phyloP scores from a whole-genome alignment of 2,329 filamentous ascomycete genomes.

The Phialophora tarda region DNA sequence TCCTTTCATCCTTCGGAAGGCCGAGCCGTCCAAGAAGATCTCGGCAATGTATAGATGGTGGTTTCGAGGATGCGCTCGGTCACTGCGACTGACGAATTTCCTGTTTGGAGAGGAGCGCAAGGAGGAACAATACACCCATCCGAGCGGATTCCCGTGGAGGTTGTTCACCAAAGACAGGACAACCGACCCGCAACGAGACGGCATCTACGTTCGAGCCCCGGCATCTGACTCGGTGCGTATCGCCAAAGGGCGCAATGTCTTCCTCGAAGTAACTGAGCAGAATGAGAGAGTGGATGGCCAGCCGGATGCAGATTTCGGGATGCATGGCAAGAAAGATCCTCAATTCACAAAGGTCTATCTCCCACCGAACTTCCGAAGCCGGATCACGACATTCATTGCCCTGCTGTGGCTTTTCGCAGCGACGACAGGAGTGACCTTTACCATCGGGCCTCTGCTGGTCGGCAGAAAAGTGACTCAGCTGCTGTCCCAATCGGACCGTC shows the following conservation, averaged over 20 bases:
- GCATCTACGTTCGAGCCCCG: constrained; percentile 86
- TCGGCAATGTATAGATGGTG: constrained; percentile 93
- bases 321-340: constrained; percentile 65
- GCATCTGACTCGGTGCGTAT: constrained; percentile 95
- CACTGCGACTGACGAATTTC: constrained; percentile 84
- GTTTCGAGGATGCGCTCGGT: constrained; percentile 84
- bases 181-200: constrained; percentile 57
- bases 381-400: constrained; percentile 84
- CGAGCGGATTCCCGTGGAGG: constrained; percentile 64
- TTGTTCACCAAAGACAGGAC: constrained; percentile 20
- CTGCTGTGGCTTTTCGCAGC: constrained; percentile 94
- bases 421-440: constrained; percentile 80
- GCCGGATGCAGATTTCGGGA: constrained; percentile 58
- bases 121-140: constrained; percentile 70
- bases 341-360: constrained; percentile 77
- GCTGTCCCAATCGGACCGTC: constrained; percentile 72
- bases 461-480: constrained; percentile 78
- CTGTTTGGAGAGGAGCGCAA: constrained; percentile 81
- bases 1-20: constrained; percentile 80
- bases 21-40: constrained; percentile 83
- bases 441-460: constrained; percentile 83
- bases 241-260: constrained; percentile 80
- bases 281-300: constrained; percentile 69
- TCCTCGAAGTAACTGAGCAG: constrained; percentile 73
- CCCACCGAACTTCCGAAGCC: constrained; percentile 79